A percentile compares a stretch with the other conserved stretches of the same genome.
Evolutionary conservation across 2,329 filamentous ascomycete genomes (phyloP).

Genomic region (Colletotrichum orbiculare): DNA sequence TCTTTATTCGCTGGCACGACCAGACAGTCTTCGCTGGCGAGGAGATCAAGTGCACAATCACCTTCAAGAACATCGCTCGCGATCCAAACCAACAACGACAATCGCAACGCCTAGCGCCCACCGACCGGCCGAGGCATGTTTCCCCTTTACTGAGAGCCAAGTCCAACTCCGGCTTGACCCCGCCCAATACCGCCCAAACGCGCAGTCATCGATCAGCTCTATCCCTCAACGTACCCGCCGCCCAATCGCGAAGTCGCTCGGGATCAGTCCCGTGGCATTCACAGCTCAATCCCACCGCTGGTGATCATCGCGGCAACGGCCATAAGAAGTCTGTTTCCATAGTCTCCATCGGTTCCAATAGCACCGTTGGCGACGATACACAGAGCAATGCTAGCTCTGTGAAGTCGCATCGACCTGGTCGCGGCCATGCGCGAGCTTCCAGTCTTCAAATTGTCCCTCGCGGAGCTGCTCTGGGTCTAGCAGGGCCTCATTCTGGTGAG

Average conservation of each 20-base stretch:
- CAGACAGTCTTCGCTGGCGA: slow-evolving; percentile 96
- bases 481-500: slow-evolving; percentile 54
- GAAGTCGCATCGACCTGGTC: slow-evolving; percentile 62
- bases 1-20: slow-evolving; percentile 95
- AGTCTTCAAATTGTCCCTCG: slow-evolving; percentile 81
- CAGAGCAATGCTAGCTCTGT: slow-evolving; percentile 54
- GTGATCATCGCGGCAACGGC: slow-evolving; percentile 57
- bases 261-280: slow-evolving; percentile 60
- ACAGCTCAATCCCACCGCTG: slow-evolving; percentile 43
- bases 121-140: slow-evolving; percentile 41
- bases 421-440: slow-evolving; percentile 80
- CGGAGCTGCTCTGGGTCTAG: slow-evolving; percentile 38
- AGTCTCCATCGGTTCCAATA: slow-evolving; percentile 76
- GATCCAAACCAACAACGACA: slow-evolving; percentile 48
- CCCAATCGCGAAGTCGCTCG: slow-evolving; percentile 56
- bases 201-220: slow-evolving; percentile 75
- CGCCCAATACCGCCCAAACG: slow-evolving; percentile 52
- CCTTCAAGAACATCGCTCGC: slow-evolving; percentile 86
- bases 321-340: slow-evolving; percentile 86
- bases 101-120: slow-evolving; percentile 38
- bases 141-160: slow-evolving; percentile 59
- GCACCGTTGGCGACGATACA: slow-evolving; percentile 57
- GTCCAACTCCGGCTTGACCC: slow-evolving; percentile 56
- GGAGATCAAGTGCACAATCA: slow-evolving; percentile 94
- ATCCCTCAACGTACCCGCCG: slow-evolving; percentile 68